Conservation (phyloP, 768 basidiomycete genomes). For the Boletus vinaceobasis region DNA sequence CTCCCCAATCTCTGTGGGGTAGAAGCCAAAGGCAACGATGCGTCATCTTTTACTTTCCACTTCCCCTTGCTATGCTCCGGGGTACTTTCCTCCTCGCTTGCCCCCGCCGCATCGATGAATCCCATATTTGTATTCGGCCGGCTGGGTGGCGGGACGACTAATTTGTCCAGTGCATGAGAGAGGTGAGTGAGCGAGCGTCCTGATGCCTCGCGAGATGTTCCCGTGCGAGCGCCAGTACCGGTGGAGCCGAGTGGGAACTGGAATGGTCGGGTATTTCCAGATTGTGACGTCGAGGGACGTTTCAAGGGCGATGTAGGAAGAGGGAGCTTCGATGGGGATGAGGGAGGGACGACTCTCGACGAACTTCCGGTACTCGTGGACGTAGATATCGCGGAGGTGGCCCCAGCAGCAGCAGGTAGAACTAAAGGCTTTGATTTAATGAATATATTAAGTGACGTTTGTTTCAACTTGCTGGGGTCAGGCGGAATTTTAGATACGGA, state of each 20-base stretch:
- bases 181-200: conserved; percentile 57
- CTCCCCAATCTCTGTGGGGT: background rate
- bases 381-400: background rate
- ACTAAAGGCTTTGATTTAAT: conserved; percentile 12
- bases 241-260: conserved; percentile 5
- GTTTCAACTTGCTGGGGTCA: conserved; percentile 21
- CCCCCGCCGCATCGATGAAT: conserved; percentile 40
- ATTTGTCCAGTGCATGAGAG: conserved; percentile 65
- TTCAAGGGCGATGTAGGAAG: conserved; percentile 22
- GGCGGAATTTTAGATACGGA: conserved; percentile 12
- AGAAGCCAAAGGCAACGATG: conserved; percentile 7
- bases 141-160: conserved; percentile 62
- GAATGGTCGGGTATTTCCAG: conserved; percentile 1
- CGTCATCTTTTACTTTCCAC: conserved; percentile 22
- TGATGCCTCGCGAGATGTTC: background rate
- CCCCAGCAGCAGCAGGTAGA: too few species aligned
- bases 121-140: conserved; percentile 71
- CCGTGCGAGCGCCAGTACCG: background rate
- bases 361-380: conserved; percentile 6
- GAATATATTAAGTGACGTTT: conserved; percentile 24
- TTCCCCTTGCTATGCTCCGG: conserved; percentile 15
- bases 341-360: conserved; percentile 2
- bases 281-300: conserved; percentile 6
- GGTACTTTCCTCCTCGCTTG: background rate
- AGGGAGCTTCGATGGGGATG: conserved; percentile 31